Base-by-base conservation (phyloP, 2,329 filamentous ascomycete species). In the Trichothecium roseum region DNA sequence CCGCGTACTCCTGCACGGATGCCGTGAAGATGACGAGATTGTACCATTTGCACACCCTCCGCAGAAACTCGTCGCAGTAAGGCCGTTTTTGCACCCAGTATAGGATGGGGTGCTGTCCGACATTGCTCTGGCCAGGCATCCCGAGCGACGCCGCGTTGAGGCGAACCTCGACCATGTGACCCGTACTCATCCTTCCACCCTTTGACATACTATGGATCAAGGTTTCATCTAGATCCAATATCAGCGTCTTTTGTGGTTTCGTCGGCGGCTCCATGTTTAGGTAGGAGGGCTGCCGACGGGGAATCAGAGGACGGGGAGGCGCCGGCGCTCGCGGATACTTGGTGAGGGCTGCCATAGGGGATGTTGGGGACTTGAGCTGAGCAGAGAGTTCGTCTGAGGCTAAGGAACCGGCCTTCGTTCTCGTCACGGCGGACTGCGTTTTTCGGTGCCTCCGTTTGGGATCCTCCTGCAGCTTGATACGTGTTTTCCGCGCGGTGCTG, bases 61-160 rank as follows among this genome's bases (percentile, higher is more conserved):
- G 81, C 52, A 98, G 62, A 53, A 98, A 98, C 48, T 96, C 89
- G 58, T 98, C 91, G 57, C 91, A 98, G 55, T 91, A 82, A 26
- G 91, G 91, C 43, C 91, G 81, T 62, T 98, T 96, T 64, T 98
- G 91, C 35, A 98, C 91, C 66, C 95, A 98, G 65, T 98, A 98
- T 42, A 98, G 63, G 46, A 98, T 96, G 1, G 91, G 91, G 54
- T 98, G 88, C 52, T 94, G 89, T 16, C 50, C 40, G 8, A 34
- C 38, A 26, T 37, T 36, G 7, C 84, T 85, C 45, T 78, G 72
- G 18, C 81, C 78, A 22, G 75, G 78, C 32, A 75, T 72, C 37
- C 76, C 79, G 30, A 85, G 72, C 37, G 76, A 63, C 42, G 77
- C 78, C 39, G 80, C 80, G 54, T 83, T 84, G 41, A 94, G 71